phyloP scores from a whole-genome alignment of 225 moss, liverwort and hornwort species.

The Climacium dendroides region DNA sequence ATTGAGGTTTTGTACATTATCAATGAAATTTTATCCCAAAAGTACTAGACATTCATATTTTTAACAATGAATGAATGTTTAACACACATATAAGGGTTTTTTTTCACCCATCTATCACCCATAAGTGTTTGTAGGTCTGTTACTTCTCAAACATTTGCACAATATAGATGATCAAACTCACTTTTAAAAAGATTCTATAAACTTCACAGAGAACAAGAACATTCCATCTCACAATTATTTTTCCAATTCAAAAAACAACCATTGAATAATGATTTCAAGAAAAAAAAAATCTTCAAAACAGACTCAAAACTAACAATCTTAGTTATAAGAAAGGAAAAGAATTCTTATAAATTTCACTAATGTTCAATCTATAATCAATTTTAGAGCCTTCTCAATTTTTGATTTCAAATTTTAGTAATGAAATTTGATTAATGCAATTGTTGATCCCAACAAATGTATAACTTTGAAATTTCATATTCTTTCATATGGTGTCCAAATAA shows the following conservation, averaged over 20 bases:
- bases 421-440: not conserved
- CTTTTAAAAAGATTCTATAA: too few species aligned
- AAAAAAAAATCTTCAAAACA: not conserved
- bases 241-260: not conserved
- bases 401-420: not conserved
- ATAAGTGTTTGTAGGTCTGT: not conserved
- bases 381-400: not conserved
- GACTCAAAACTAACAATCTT: not conserved
- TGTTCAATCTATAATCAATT: not conserved
- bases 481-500: not conserved
- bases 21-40: too few species aligned
- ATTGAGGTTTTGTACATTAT: too few species aligned
- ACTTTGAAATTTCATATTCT: not conserved
- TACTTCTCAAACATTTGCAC: not conserved
- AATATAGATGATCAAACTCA: too few species aligned
- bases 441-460: not conserved
- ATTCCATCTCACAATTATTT: not conserved
- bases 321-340: not conserved
- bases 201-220: not conserved
- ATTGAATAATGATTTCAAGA: not conserved
- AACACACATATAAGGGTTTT: accelerated
- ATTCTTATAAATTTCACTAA: not conserved
- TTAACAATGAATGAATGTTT: too few species aligned
- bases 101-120: too few species aligned
- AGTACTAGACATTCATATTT: too few species aligned